phyloP scores from a whole-genome alignment of 148 eudicot genomes.

The Rhododendron kiyosumense region DNA sequence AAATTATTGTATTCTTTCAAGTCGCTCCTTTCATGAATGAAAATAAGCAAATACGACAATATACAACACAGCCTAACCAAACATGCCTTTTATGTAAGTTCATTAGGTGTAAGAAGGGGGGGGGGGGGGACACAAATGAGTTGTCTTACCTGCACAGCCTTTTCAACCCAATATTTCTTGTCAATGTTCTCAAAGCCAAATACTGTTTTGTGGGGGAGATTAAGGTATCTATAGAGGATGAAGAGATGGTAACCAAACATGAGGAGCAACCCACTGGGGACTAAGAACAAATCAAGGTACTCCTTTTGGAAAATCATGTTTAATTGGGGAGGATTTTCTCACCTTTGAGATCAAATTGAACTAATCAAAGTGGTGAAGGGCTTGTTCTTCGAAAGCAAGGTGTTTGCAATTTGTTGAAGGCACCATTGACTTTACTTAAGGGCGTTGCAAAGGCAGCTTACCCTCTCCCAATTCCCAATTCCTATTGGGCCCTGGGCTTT shows the following conservation, averaged over 20 bases:
- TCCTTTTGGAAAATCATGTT: slow-evolving; percentile 43
- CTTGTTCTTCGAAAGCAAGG: neutral
- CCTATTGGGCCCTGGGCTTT: too few relatives aligned
- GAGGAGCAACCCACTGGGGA: slow-evolving; percentile 54
- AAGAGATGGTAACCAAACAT: slow-evolving; percentile 70
- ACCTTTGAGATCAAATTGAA: neutral
- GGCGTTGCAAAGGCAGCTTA: slow-evolving; percentile 10
- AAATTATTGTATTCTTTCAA: neutral
- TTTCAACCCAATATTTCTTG: slow-evolving; percentile 64
- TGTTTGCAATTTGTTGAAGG: neutral
- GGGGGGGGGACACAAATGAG: neutral
- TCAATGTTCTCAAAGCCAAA: slow-evolving; percentile 62
- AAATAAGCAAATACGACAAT: too few relatives aligned
- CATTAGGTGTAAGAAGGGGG: neutral
- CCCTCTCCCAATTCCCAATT: neutral
- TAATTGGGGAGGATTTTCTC: neutral
- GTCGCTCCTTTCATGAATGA: neutral
- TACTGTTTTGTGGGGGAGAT: slow-evolving; percentile 52
- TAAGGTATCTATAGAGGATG: slow-evolving; percentile 42
- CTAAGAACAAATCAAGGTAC: slow-evolving; percentile 56
- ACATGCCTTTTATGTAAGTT: too few relatives aligned
- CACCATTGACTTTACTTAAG: slow-evolving; percentile 1
- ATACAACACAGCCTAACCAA: neutral
- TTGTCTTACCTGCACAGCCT: slow-evolving; percentile 41
- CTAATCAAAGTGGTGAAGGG: neutral